A percentile compares a stretch with the other conserved stretches of the same genome.
Conservation (phyloP, 768 basidiomycete species). For the Psilocybe sp. region DNA sequence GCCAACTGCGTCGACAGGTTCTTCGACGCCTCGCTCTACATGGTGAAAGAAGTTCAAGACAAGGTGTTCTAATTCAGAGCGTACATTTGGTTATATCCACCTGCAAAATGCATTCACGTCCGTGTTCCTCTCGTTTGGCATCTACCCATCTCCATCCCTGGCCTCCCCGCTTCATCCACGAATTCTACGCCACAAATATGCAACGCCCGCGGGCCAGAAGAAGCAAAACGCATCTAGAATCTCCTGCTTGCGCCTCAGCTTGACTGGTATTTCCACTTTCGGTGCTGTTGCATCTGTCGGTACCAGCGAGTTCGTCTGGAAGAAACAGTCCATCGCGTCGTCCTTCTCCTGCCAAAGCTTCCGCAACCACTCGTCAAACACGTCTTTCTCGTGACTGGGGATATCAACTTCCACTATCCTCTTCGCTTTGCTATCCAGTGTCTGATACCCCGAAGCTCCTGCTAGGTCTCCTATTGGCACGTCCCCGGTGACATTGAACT, state of each 20-base stretch:
- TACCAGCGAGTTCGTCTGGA: constrained; percentile 47
- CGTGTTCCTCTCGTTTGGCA: constrained; percentile 14
- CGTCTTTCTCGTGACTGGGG: constrained; percentile 53
- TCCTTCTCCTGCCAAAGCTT: constrained; percentile 87
- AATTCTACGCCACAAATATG: constrained; percentile 46
- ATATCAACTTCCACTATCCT: constrained; percentile 43
- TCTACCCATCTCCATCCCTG: constrained; percentile 9
- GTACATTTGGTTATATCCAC: constrained; percentile 13
- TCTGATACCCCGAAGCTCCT: constrained; percentile 28
- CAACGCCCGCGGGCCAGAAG: constrained; percentile 56
- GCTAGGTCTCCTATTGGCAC: constrained; percentile 68
- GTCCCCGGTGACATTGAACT: constrained; percentile 64
- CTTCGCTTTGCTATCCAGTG: constrained; percentile 23
- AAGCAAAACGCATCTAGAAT: constrained; percentile 68
- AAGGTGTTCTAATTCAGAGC: constrained; percentile 24
- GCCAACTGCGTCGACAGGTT: constrained; percentile 91
- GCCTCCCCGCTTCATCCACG: constrained; percentile 12
- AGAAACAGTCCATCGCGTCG: constrained; percentile 64
- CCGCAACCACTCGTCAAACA: constrained; percentile 84
- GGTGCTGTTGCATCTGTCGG: constrained; percentile 17
- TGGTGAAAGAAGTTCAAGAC: constrained; percentile 68
- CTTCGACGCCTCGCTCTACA: constrained; percentile 79
- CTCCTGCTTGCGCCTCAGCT: constrained; percentile 52
- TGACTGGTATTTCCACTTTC: constrained; percentile 55
- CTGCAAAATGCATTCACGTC: constrained; percentile 10